A percentile compares a stretch with the other conserved stretches of the same genome.
Conservation (phyloP, 768 basidiomycete species). For the Lactarius tabidus region DNA sequence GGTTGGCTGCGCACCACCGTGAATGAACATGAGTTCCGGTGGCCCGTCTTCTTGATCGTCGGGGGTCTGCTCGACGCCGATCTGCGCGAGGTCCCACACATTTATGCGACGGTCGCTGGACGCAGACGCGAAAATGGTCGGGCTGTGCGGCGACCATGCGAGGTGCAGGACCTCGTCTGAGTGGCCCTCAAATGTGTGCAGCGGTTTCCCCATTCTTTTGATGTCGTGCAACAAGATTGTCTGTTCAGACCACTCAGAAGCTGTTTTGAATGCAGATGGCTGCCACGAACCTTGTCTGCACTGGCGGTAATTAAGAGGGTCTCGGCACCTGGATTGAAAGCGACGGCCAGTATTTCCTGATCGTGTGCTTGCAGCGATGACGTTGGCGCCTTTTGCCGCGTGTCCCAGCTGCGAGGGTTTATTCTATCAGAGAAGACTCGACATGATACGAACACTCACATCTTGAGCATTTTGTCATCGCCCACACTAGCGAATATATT, state of each 20-base stretch:
- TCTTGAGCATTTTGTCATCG: slow-evolving; percentile 90
- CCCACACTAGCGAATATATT: slow-evolving; percentile 91
- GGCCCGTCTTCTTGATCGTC: slow-evolving; percentile 99
- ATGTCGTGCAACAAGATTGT: slow-evolving; percentile 87
- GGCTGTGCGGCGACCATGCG: slow-evolving; percentile 92
- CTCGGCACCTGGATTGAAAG: slow-evolving; percentile 81
- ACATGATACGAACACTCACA: slow-evolving; percentile 50
- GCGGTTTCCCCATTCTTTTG: slow-evolving; percentile 62
- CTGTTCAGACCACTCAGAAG: slow-evolving; percentile 38
- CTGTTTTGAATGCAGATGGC: not conserved
- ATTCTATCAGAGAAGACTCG: slow-evolving; percentile 12
- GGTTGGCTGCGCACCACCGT: slow-evolving; percentile 60
- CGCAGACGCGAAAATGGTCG: slow-evolving; percentile 91
- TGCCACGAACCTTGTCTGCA: slow-evolving; percentile 73
- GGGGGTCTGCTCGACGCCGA: slow-evolving; percentile 94
- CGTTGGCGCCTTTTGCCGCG: slow-evolving; percentile 66
- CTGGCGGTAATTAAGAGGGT: slow-evolving; percentile 87
- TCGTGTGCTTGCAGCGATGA: slow-evolving; percentile 79
- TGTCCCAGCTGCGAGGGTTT: slow-evolving; percentile 77
- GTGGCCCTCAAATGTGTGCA: slow-evolving; percentile 92
- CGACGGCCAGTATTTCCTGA: slow-evolving; percentile 84
- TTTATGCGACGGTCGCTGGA: slow-evolving; percentile 92
- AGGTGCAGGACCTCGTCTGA: slow-evolving; percentile 92
- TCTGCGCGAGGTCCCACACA: slow-evolving; percentile 89
- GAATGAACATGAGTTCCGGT: slow-evolving; percentile 92